Percentiles rank a stretch among this genome's conserved stretches.
Conservation (phyloP, 371 early-diverging fungal species). For the Mucor plumbeus region DNA sequence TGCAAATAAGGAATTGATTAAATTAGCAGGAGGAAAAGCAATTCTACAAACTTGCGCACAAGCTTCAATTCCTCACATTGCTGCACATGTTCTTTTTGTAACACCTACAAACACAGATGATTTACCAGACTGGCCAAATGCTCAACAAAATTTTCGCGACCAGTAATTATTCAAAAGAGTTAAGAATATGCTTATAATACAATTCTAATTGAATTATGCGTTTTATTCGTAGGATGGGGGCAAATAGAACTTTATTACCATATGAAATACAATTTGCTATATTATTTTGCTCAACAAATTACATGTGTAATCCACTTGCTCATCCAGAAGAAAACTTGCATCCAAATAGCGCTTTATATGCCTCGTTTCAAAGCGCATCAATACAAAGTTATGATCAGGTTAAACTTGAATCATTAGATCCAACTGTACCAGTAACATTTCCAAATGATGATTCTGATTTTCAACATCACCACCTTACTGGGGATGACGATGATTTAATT, state of each 20-base stretch:
- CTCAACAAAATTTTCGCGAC: neutral
- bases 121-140: neutral
- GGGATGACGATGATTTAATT: neutral
- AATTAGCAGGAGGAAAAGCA: neutral
- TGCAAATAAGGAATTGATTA: neutral
- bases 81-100: neutral
- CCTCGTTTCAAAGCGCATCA: neutral
- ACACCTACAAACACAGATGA: neutral
- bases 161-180: no score
- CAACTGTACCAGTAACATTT: neutral
- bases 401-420: neutral
- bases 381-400: neutral
- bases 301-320: neutral
- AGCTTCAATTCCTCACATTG: neutral
- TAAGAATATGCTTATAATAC: no score
- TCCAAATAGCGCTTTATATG: neutral
- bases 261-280: conserved; percentile 2
- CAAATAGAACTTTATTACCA: neutral
- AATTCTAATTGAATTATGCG: no score
- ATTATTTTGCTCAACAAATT: conserved; percentile 1
- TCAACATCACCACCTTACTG: neutral
- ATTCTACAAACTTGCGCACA: neutral
- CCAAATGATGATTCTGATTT: neutral
- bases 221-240: neutral
- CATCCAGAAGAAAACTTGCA: neutral